phyloP scores from a whole-genome alignment of 805 yeast genomes.

The Starmerella sirachaensis region DNA sequence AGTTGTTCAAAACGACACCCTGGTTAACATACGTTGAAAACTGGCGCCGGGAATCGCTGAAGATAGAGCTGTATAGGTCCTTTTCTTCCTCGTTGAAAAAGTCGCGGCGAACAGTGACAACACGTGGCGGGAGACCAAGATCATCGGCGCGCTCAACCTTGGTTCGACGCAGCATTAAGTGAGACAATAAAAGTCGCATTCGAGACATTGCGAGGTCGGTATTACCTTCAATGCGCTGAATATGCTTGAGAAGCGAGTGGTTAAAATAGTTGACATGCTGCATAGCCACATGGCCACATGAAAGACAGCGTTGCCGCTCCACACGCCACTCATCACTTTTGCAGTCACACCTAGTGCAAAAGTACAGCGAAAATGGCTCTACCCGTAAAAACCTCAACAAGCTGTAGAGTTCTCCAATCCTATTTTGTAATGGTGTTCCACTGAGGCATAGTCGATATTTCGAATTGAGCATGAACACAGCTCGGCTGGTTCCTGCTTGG shows the following conservation, averaged over 20 bases:
- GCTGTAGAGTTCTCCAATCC: conserved; percentile 94
- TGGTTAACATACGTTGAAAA: conserved; percentile 89
- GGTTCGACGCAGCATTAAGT: conserved; percentile 86
- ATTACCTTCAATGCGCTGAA: conserved; percentile 71
- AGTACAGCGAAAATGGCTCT: conserved; percentile 78
- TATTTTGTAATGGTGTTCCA: conserved; percentile 93
- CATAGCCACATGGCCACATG: conserved; percentile 88
- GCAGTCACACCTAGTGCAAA: conserved; percentile 89
- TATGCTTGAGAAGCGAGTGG: conserved; percentile 88
- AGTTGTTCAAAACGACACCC: conserved; percentile 92
- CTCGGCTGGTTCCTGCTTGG: conserved; percentile 83
- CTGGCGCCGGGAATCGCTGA: conserved; percentile 73
- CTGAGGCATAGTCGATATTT: conserved; percentile 80
- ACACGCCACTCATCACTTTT: conserved; percentile 73
- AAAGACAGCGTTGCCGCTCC: conserved; percentile 72
- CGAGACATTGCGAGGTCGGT: conserved; percentile 68
- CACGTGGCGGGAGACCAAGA: conserved; percentile 90
- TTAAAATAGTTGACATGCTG: conserved; percentile 90
- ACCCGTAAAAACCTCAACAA: conserved; percentile 72
- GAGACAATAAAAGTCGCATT: conserved; percentile 59
- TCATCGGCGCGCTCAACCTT: conserved; percentile 96
- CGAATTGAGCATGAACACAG: conserved; percentile 65
- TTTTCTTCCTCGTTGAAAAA: conserved; percentile 89
- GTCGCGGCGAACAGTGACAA: conserved; percentile 79
- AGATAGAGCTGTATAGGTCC: conserved; percentile 78